Base-by-base conservation (phyloP, 495 filamentous ascomycete genomes). In the Pyrenopolyporus hunteri region DNA sequence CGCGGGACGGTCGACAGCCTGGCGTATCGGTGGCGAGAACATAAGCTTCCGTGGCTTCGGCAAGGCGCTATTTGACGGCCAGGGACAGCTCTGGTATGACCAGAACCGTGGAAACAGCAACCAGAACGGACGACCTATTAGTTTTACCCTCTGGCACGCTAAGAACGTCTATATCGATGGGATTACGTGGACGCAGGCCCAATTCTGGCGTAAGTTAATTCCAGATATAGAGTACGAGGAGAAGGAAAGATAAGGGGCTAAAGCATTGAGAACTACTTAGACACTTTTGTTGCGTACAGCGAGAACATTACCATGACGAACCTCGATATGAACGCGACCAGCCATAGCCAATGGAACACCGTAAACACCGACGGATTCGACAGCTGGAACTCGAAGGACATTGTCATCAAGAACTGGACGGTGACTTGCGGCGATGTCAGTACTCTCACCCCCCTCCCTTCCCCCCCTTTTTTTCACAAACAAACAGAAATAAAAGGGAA, bases 291-390 rank as follows among this genome's bases (percentile, higher is more conserved):
- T 10, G 76, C 76, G 5, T 63, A 78, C 44, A 69, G 64, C 55
- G 63, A 74, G 66, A 78, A 78, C 31, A 68, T 78, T 43, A 78
- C 74, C 25, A 75, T 77, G 72, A 78, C 74, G 16, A 78, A 78
- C 54, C 64, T 78, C 4, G 71, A 74, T 16, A 78, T 78, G 76
- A 67, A 71, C 35, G 64, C 76, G 6, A 66, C 63, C 13, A 71
- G 66, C 33, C 70, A 63, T 39, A 73, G 61, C 36, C 58, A 64
- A 53, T 72, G 68, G 66, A 73, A 59, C 40, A 69, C 72, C 10
- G 72, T 75, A 4, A 78, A 78, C 43, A 78, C 76, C 6, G 76
- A 78, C 59, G 74, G 76, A 10, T 72, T 68, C 37, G 71, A 78
- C 29, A 77, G 74, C 25, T 77, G 74, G 74, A 77, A 77, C 63